These are phyloP conservation scores for Phyllosticta paracitricarpa DNA, from an alignment of 2,329 filamentous ascomycete genomes.

Conservation along the genomic window DNA sequence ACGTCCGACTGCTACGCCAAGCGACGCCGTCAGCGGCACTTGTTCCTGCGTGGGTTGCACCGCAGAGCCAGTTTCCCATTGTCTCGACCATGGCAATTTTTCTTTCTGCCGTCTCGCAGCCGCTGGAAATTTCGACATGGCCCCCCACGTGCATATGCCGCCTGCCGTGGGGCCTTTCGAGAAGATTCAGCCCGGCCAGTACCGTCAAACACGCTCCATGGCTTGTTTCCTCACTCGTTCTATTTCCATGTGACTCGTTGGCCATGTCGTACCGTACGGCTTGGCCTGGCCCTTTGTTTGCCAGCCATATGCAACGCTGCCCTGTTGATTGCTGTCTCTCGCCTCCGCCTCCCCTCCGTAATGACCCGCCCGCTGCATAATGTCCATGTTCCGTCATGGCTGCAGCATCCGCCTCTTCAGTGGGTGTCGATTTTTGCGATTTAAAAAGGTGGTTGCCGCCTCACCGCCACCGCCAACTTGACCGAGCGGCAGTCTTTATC, in stretches of 20 bases:
- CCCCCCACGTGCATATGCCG: not conserved
- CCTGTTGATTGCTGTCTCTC: not conserved
- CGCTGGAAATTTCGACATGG: not conserved
- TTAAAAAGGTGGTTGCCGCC: not conserved
- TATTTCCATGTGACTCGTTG: not conserved
- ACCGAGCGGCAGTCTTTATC: not conserved
- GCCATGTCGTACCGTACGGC: not conserved
- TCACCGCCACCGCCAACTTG: not conserved
- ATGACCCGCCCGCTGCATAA: not conserved
- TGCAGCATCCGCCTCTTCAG: not conserved
- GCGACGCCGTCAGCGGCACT: not conserved
- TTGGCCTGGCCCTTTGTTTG: not conserved
- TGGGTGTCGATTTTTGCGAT: not conserved
- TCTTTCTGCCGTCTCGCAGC: not conserved
- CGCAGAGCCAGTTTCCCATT: not conserved
- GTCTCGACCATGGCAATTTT: not conserved
- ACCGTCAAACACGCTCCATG: not conserved
- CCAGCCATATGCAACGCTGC: not conserved
- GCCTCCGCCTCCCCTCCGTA: not conserved
- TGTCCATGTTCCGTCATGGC: not conserved
- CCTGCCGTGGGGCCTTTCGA: not conserved
- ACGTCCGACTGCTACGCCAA: not conserved
- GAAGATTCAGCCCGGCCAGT: not conserved
- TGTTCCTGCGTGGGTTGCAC: not conserved
- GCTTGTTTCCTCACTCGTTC: not conserved